Evolutionary conservation across 2,329 filamentous ascomycete genomes (phyloP).

Genomic region (Fusarium haematococcum): DNA sequence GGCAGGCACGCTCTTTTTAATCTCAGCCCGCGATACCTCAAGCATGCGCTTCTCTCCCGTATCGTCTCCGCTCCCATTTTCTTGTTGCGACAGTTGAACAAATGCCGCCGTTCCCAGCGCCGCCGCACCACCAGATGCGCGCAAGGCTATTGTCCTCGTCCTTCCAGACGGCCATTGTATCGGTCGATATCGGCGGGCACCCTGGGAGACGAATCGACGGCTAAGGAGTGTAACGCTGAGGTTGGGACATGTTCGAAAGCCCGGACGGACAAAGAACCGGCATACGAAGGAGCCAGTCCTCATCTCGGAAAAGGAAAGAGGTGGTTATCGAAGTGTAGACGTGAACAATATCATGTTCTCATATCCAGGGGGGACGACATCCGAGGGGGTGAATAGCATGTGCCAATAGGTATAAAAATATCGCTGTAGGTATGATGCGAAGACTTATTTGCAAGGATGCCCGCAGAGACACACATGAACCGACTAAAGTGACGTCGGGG

Average conservation of each 20-base stretch:
- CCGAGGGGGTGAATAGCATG: conserved; percentile 24
- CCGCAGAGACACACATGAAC: conserved; percentile 20
- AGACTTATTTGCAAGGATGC: conserved; percentile 35
- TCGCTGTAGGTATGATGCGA: conserved; percentile 27
- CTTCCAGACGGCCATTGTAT: conserved; percentile 41
- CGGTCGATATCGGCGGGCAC: conserved; percentile 38
- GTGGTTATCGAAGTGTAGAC: conserved; percentile 10
- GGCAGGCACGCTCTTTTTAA: conserved; percentile 75
- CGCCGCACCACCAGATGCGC: conserved; percentile 55
- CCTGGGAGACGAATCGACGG: conserved; percentile 43
- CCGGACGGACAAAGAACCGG: conserved; percentile 58
- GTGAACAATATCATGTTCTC: conserved; percentile 37
- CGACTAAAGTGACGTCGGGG: conserved; percentile 46
- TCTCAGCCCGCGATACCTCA: conserved; percentile 81
- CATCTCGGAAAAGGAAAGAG: conserved; percentile 54
- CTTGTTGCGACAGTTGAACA: conserved; percentile 67
- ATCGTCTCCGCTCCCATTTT: conserved; percentile 62
- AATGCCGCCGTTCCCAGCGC: conserved; percentile 68
- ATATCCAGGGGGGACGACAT: conserved; percentile 23
- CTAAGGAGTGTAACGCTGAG: conserved; percentile 26
- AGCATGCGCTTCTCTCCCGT: conserved; percentile 91
- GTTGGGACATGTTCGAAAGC: conserved; percentile 45
- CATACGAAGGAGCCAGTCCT: conserved; percentile 57
- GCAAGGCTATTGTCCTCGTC: conserved; percentile 48
- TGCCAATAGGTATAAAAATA: conserved; percentile 21